phyloP scores from a whole-genome alignment of 352 stramenopile genomes.

The Pythium utonaiense region DNA sequence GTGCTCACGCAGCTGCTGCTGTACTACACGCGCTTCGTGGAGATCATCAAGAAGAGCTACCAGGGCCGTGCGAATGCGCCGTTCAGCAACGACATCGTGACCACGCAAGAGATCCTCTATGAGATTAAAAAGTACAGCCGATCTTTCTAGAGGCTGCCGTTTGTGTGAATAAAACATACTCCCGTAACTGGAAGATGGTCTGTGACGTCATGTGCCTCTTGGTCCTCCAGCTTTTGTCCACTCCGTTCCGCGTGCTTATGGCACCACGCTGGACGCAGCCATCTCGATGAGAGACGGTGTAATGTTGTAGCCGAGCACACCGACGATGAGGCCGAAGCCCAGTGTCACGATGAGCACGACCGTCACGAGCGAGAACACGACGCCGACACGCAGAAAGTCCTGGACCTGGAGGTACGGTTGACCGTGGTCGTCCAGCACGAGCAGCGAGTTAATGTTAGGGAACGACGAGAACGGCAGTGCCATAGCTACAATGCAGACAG shows the following conservation, averaged over 20 bases:
- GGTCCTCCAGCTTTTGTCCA: neutral
- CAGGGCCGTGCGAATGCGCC: conserved; percentile 35
- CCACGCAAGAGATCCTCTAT: conserved; percentile 94
- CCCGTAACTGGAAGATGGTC: no score
- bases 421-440: conserved; percentile 88
- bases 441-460: conserved; percentile 90
- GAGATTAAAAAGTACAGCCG: conserved; percentile 98
- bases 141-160: conserved; percentile 69
- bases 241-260: no score
- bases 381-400: conserved; percentile 83
- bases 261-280: neutral
- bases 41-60: conserved; percentile 94
- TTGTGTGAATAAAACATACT: neutral
- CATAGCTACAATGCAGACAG: conserved; percentile 52
- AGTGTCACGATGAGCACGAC: conserved; percentile 84
- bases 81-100: conserved; percentile 94
- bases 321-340: conserved; percentile 79
- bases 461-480: conserved; percentile 91
- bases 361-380: conserved; percentile 83
- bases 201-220: no score
- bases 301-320: conserved; percentile 78
- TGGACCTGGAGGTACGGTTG: conserved; percentile 84
- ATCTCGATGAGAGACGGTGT: conserved; percentile 21
- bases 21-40: conserved; percentile 98
- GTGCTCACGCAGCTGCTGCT: conserved; percentile 97